Evolutionary conservation across 139 green algal species (phyloP).

Genomic region (Chlamydomonas asymmetrica): DNA sequence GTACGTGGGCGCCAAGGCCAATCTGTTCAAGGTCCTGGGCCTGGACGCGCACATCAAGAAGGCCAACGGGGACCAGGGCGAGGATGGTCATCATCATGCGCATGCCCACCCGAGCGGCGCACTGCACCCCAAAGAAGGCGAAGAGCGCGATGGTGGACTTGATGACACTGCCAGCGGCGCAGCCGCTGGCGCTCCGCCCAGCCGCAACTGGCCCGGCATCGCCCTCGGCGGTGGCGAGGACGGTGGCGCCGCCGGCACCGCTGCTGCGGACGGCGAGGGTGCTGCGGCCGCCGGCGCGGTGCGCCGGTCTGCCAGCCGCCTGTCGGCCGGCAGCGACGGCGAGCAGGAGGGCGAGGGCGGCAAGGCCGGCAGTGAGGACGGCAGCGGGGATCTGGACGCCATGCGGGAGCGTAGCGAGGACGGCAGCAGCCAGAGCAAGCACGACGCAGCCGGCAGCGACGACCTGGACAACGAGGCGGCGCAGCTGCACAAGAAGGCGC

Average conservation of each 20-base stretch:
- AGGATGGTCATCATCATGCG: neutral
- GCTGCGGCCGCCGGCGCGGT: no score
- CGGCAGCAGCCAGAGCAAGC: neutral
- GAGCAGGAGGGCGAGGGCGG: neutral
- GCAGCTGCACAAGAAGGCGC: slow-evolving; percentile 2
- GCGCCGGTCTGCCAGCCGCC: neutral
- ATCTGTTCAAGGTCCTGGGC: slow-evolving; percentile 16
- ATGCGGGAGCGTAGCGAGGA: neutral
- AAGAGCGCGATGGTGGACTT: no score
- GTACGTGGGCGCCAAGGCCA: slow-evolving; percentile 11
- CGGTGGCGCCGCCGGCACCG: no score
- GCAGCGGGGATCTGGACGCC: neutral
- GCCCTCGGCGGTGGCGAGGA: no score
- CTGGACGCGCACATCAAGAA: slow-evolving; percentile 14
- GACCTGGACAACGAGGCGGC: neutral
- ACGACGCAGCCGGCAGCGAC: neutral
- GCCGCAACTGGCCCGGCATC: no score
- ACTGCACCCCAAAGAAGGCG: no score
- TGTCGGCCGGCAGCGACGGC: neutral
- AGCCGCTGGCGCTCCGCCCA: no score
- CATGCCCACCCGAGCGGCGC: neutral
- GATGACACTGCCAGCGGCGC: no score
- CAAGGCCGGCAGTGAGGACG: neutral
- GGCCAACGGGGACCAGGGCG: no score
- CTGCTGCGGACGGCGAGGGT: no score